Percentiles rank a stretch among this genome's conserved stretches.
Conservation (phyloP, 495 filamentous ascomycete species). For the Hypomontagnella submonticulosa region DNA sequence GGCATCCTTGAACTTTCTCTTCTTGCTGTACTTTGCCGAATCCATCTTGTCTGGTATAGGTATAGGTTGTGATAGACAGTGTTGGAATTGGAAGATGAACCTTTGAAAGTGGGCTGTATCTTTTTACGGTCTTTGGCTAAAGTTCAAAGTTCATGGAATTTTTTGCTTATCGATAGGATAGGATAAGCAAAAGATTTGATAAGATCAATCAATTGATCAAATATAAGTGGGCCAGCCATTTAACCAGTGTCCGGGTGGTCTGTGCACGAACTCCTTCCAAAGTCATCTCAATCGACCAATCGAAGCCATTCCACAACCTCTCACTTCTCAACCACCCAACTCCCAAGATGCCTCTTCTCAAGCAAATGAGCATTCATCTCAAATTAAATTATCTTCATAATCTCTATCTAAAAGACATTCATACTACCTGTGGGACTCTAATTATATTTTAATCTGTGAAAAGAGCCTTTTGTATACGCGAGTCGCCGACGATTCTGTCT, state of each 20-base stretch:
- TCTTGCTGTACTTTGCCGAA: slow-evolving; percentile 55
- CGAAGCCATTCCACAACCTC: too few relatives aligned
- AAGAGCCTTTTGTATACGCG: too few relatives aligned
- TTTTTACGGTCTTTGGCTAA: not conserved
- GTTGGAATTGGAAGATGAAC: slow-evolving; percentile 26
- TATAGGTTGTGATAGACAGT: slow-evolving; percentile 13
- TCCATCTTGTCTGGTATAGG: slow-evolving; percentile 48
- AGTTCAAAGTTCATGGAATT: slow-evolving; percentile 17
- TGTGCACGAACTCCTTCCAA: not conserved
- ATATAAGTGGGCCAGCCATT: not conserved
- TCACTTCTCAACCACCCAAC: too few relatives aligned
- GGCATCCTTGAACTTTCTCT: slow-evolving; percentile 59
- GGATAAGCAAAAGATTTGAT: slow-evolving; percentile 7
- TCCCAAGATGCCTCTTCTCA: too few relatives aligned
- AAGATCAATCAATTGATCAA: not conserved
- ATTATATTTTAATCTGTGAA: too few relatives aligned
- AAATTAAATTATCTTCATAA: not conserved
- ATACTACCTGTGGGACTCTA: too few relatives aligned
- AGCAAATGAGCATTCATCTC: too few relatives aligned
- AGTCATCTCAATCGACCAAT: not conserved
- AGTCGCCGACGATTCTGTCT: too few relatives aligned
- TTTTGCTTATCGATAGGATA: slow-evolving; percentile 43
- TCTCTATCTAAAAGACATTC: too few relatives aligned
- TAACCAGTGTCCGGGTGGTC: not conserved
- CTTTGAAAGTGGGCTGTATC: slow-evolving; percentile 19